Evolutionary conservation across 371 early-diverging fungal genomes (phyloP).

Genomic region (Mortierella sp.): DNA sequence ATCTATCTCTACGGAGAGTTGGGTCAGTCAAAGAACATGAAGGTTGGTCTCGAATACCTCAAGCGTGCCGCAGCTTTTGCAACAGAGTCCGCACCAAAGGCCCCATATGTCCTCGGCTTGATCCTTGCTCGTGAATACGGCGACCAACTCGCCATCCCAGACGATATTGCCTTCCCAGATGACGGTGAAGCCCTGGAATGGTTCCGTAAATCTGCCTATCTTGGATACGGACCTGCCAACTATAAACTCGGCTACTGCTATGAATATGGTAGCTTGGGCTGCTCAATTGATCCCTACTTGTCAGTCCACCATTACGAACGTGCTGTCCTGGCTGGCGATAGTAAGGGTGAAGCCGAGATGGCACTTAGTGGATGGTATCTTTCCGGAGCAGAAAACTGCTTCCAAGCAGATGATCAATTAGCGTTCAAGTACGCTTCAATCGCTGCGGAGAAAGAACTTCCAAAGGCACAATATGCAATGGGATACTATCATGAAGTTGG

Average conservation of each 20-base stretch:
- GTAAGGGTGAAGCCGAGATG: constrained; percentile 86
- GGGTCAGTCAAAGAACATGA: constrained; percentile 65
- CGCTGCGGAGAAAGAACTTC: constrained; percentile 84
- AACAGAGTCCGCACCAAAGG: constrained; percentile 73
- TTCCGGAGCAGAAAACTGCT: constrained; percentile 84
- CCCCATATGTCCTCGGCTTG: constrained; percentile 76
- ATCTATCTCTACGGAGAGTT: constrained; percentile 76
- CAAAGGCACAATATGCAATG: constrained; percentile 94
- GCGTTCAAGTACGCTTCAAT: constrained; percentile 92
- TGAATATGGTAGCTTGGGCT: constrained; percentile 77
- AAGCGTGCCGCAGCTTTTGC: constrained; percentile 78
- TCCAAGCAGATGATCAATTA: constrained; percentile 84
- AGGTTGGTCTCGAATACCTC: constrained; percentile 81
- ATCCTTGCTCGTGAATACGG: constrained; percentile 60
- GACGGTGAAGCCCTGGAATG: constrained; percentile 59
- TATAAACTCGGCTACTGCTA: constrained; percentile 89
- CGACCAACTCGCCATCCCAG: constrained; percentile 49
- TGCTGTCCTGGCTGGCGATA: constrained; percentile 91
- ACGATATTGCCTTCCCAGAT: constrained; percentile 59
- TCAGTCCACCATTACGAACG: constrained; percentile 84
- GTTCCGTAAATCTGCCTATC: constrained; percentile 66
- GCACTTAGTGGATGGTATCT: constrained; percentile 96
- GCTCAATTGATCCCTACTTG: constrained; percentile 75
- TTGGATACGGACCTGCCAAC: constrained; percentile 76
- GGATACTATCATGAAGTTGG: constrained; percentile 95